These are phyloP conservation scores for Ceratocystis cacaofunesta DNA, from an alignment of 2,329 filamentous ascomycete genomes.

Conservation along the genomic window DNA sequence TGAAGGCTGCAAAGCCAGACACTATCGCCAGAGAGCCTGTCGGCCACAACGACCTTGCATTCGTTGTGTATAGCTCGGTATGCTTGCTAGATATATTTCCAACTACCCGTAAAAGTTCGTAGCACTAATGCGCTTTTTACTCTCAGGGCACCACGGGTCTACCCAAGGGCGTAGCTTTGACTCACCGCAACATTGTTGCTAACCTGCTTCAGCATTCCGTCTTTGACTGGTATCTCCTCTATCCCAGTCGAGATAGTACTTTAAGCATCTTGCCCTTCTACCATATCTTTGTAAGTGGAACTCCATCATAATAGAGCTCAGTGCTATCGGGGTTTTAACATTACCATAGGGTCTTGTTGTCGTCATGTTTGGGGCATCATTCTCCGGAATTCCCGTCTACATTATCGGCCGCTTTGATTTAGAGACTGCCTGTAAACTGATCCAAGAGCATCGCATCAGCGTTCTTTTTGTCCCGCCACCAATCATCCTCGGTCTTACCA, in stretches of 20 bases:
- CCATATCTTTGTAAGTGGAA: conserved; percentile 60
- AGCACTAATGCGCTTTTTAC: background rate
- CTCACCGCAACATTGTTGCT: conserved; percentile 66
- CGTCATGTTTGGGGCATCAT: conserved; percentile 22
- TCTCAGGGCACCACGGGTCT: conserved; percentile 64
- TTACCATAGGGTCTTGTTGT: conserved; percentile 23
- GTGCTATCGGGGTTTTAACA: background rate
- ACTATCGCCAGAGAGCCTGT: conserved; percentile 20
- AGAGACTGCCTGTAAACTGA: conserved; percentile 58
- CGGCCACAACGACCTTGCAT: conserved; percentile 58
- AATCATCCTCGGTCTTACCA: conserved; percentile 64
- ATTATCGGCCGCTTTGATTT: conserved; percentile 66
- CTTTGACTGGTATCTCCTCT: conserved; percentile 39
- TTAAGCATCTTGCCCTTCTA: conserved; percentile 78
- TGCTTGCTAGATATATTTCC: background rate
- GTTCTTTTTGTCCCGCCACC: conserved; percentile 75
- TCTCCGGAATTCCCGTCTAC: conserved; percentile 56
- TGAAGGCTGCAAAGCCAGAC: conserved; percentile 27
- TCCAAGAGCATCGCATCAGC: conserved; percentile 62
- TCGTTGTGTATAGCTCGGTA: conserved; percentile 67
- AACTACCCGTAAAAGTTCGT: background rate
- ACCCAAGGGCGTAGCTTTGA: conserved; percentile 82
- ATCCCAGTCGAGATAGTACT: conserved; percentile 53
- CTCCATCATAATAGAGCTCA: background rate
- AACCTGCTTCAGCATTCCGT: conserved; percentile 46